Evolutionary conservation across 495 filamentous ascomycete species (phyloP), one percentile per base, ranked within the genome.

Genomic region (Sabuloglossum arenarium): DNA sequence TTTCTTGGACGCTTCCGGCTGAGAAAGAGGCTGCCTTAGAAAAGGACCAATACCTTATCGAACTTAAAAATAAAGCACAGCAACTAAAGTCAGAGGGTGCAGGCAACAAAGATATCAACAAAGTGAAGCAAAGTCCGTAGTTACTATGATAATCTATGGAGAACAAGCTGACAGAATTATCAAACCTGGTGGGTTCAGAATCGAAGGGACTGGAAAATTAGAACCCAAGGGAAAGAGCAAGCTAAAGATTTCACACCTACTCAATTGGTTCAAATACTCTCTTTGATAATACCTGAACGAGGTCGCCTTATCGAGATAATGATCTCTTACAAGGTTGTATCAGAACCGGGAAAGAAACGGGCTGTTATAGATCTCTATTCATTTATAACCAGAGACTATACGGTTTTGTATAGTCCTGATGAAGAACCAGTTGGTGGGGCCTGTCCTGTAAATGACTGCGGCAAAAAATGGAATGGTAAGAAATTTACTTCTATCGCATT

Each of bases 141-240:
- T 21, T 46, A 46, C 37, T 21, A 29, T 16, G 27, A 30, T 23
- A 29, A 31, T 27, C 12, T 57, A 19, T 50, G 11, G 4, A 57
- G 43, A 21, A 29, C 47, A 49, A 30, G 32, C 23, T 52, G 31
- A 32, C 42, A n/a, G 16, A 28, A 57, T 50, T 57, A 29, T 31
- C 34, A 57, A 57, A 4, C 3, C 16, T 45, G 51, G 16, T 57
- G 27, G 24, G 45, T 57, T 51, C 23, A 32, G 39, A 30, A 34
- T 28, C 55, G 29, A 37, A 57, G 45, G 24, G 39, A 46, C 19
- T 57, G 24, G 42, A 57, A 57, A 45, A 51, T 57, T n/a, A 23
- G 32, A 23, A 57, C 24, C 43, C 21, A 37, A 31, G 3, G 19
- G 3, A 57, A 57, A 37, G 27, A 31, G 28, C n/a, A 49, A 27